Evolutionary conservation across 1,284 basidiomycete genomes (phyloP).

Genomic region (Malassezia nana): DNA sequence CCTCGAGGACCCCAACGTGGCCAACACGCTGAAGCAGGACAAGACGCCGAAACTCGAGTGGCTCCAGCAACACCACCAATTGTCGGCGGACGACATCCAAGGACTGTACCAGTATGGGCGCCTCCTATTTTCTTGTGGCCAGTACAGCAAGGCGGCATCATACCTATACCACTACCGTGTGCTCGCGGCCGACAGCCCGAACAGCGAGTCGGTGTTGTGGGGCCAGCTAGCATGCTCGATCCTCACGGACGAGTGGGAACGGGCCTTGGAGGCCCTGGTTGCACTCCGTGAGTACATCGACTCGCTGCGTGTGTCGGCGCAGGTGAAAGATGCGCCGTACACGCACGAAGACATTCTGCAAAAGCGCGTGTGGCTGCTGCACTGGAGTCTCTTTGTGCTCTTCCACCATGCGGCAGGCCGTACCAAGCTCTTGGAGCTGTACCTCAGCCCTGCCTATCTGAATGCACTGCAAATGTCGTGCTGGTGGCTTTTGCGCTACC

Average conservation of each 20-base stretch:
- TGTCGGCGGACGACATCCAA: slow-evolving; percentile 86
- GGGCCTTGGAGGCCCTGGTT: slow-evolving; percentile 84
- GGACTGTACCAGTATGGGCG: slow-evolving; percentile 95
- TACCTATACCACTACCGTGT: slow-evolving; percentile 98
- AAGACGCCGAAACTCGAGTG: slow-evolving; percentile 92
- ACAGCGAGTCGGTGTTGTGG: slow-evolving; percentile 92
- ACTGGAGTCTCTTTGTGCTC: slow-evolving; percentile 97
- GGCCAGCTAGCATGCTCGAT: slow-evolving; percentile 95
- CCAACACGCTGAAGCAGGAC: slow-evolving; percentile 68
- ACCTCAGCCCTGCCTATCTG: slow-evolving; percentile 88
- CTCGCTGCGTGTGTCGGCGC: slow-evolving; percentile 29
- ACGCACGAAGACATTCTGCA: slow-evolving; percentile 61
- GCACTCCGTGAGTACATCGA: slow-evolving; percentile 85
- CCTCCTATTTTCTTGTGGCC: slow-evolving; percentile 93
- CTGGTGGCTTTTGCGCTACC: slow-evolving; percentile 90
- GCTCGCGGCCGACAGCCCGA: slow-evolving; percentile 79
- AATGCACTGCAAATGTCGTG: slow-evolving; percentile 95
- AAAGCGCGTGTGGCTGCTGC: slow-evolving; percentile 91
- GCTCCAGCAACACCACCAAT: slow-evolving; percentile 85
- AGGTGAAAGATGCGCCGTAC: slow-evolving; percentile 8
- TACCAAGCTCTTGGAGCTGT: slow-evolving; percentile 87
- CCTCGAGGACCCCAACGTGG: slow-evolving; percentile 92
- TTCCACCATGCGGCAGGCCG: slow-evolving; percentile 90
- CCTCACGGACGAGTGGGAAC: slow-evolving; percentile 85
- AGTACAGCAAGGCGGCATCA: slow-evolving; percentile 89